Evolutionary conservation across 1,284 basidiomycete species (phyloP).

Genomic region (Phlebopus sp.): DNA sequence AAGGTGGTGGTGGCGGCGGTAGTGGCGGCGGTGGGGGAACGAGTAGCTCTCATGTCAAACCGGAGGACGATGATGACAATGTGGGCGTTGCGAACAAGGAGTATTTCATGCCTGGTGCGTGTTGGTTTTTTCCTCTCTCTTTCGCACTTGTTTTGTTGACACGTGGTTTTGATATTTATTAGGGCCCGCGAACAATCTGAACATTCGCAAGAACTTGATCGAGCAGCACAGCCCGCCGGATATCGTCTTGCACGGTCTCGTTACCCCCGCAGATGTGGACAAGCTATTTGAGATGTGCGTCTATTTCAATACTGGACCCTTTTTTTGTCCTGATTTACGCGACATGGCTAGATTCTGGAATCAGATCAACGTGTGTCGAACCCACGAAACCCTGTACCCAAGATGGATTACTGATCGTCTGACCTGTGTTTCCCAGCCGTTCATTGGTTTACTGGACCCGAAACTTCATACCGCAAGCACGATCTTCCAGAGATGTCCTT

Average conservation of each 20-base stretch:
- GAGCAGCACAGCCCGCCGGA: conserved; percentile 81
- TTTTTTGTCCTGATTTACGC: conserved; percentile 1
- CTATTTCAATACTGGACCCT: neutral
- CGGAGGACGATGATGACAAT: conserved; percentile 58
- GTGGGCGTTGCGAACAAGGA: conserved; percentile 76
- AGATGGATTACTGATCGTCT: conserved; percentile 5
- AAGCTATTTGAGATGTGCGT: conserved; percentile 81
- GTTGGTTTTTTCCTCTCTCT: neutral
- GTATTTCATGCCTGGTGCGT: conserved; percentile 75
- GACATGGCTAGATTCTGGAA: conserved; percentile 54
- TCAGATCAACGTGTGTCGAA: conserved; percentile 58
- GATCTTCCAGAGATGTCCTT: conserved; percentile 76
- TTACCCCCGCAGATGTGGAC: conserved; percentile 78
- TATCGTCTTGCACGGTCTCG: conserved; percentile 77
- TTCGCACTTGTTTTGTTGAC: neutral
- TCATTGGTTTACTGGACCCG: conserved; percentile 72
- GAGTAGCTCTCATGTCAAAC: conserved; percentile 12
- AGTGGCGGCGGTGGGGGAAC: neutral
- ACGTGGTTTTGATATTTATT: conserved; percentile 1
- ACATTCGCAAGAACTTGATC: conserved; percentile 68
- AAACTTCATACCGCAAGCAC: conserved; percentile 67
- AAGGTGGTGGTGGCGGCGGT: conserved; percentile 4
- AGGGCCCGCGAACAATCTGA: conserved; percentile 71
- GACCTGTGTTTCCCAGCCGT: conserved; percentile 45
- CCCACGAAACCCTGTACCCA: neutral